These are phyloP conservation scores for Pseudocercospora crystallina DNA, from an alignment of 2,329 filamentous ascomycete genomes.

Conservation along the genomic window DNA sequence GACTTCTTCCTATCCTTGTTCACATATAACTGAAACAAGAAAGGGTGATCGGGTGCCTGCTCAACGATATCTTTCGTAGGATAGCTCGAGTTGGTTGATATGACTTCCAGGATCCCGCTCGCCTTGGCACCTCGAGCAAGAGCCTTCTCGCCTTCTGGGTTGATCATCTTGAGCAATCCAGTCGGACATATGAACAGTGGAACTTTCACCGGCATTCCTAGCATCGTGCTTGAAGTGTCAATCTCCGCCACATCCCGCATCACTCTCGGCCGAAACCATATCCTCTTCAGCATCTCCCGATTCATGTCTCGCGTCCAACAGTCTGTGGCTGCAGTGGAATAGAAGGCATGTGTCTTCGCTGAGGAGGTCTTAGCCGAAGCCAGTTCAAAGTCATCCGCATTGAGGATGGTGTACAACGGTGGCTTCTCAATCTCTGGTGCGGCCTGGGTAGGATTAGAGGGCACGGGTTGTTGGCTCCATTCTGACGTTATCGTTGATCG, in stretches of 20 bases:
- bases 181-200: slow-evolving; percentile 39
- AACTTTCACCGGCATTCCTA: slow-evolving; percentile 24
- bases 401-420: slow-evolving; percentile 47
- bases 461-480: slow-evolving; percentile 11
- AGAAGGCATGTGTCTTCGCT: slow-evolving; percentile 28
- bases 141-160: slow-evolving; percentile 37
- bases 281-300: slow-evolving; percentile 19
- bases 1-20: slow-evolving; percentile 56
- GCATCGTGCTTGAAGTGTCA: slow-evolving; percentile 26
- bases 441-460: slow-evolving; percentile 16
- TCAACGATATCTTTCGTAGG: slow-evolving; percentile 33
- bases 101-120: slow-evolving; percentile 27
- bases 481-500: slow-evolving; percentile 22
- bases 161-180: slow-evolving; percentile 35
- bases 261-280: slow-evolving; percentile 29
- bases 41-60: slow-evolving; percentile 29
- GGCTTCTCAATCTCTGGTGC: slow-evolving; percentile 38
- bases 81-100: slow-evolving; percentile 34
- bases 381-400: slow-evolving; percentile 31
- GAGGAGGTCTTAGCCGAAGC: slow-evolving; percentile 18
- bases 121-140: slow-evolving; percentile 30
- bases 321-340: slow-evolving; percentile 26
- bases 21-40: slow-evolving; percentile 65
- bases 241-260: slow-evolving; percentile 24
- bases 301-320: slow-evolving; percentile 27